Percentiles rank a stretch among this genome's conserved stretches.
Evolutionary conservation across 192 early-diverging fungal species (phyloP).

Genomic region (Coemansia guatemalensis): DNA sequence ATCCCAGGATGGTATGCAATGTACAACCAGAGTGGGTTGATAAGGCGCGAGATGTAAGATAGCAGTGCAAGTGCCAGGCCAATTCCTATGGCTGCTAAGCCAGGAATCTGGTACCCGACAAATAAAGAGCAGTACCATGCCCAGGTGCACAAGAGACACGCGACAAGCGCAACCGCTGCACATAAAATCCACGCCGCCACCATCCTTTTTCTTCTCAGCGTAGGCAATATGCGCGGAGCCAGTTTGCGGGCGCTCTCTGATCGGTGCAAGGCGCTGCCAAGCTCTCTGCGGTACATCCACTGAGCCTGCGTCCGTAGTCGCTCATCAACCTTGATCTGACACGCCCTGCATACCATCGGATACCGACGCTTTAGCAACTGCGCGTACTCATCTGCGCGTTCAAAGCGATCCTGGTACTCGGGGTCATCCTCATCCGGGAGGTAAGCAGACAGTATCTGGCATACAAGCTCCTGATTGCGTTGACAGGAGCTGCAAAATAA

Average conservation of each 20-base stretch:
- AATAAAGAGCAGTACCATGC: conserved; percentile 8
- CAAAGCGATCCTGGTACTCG: conserved; percentile 17
- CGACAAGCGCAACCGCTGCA: conserved; percentile 13
- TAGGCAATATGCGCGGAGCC: conserved; percentile 22
- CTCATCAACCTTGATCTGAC: conserved; percentile 38
- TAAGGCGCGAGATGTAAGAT: conserved; percentile 20
- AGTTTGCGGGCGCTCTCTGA: conserved; percentile 22
- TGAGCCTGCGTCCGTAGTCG: conserved; percentile 38
- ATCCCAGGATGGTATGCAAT: conserved; percentile 29
- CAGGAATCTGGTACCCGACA: background rate
- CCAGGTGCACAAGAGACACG: conserved; percentile 20
- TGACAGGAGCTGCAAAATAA: conserved; percentile 42
- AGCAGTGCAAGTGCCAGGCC: conserved; percentile 13
- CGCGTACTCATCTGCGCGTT: conserved; percentile 32
- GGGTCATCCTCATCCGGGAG: conserved; percentile 38
- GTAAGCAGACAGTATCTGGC: conserved; percentile 38
- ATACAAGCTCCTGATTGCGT: conserved; percentile 48
- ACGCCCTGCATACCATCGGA: conserved; percentile 36
- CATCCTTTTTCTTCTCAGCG: conserved; percentile 31
- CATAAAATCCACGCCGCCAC: conserved; percentile 24
- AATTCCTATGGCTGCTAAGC: background rate
- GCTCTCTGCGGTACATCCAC: conserved; percentile 30
- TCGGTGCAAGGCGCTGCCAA: conserved; percentile 31
- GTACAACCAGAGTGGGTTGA: conserved; percentile 47
- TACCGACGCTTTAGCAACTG: conserved; percentile 28